Evolutionary conservation across 306 rosid genomes (phyloP), one percentile per base, ranked within the genome.

Genomic region (Psophocarpus tetragonolobus): DNA sequence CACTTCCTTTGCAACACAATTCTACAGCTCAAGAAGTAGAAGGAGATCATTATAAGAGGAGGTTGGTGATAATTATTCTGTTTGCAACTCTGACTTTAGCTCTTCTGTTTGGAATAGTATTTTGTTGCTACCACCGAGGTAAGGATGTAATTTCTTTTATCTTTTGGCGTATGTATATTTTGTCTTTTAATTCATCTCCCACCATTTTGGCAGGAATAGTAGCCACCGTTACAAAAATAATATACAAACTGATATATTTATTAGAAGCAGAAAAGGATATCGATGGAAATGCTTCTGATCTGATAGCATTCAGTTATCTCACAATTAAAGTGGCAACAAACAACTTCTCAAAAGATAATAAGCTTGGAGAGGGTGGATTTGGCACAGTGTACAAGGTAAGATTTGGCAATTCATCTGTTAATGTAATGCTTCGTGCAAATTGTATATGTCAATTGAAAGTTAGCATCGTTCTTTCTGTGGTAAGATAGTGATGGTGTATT

Each of bases 341-440:
- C 68, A 84, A 89, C 57, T 89, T 87, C 70, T 87, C 86, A n/a
- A 62, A 47, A 38, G 75, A 85, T 9, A 83, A 78, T 42, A 83
- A 73, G 82, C 80, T 89, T 47, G 90, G 90, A 62, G 76, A 86
- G 79, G 92, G 90, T 24, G 90, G 92, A 21, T 84, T 70, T 75
- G 90, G 90, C 18, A 24, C 75, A 6, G 92, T 89, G 3, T 86
- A 80, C 70, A 83, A 89, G 89, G 92, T 88, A 82, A 36, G 21
- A 65, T 60, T 83, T 20, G n/a, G 30, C 38, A 70, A 70, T 32
- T 3, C 38, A 30, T 45, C 33, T 18, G 18, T 72, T 14, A n/a
- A 36, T 53, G 36, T 41, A 70, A 57, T 68, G 2, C 23, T 35
- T 79, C 58, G 33, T 8, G 38, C 60, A 62, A 47, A 35, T 70